A percentile compares a stretch with the other conserved stretches of the same genome.
Evolutionary conservation across 1,284 basidiomycete genomes (phyloP).

Genomic region (Puccinia horiana): DNA sequence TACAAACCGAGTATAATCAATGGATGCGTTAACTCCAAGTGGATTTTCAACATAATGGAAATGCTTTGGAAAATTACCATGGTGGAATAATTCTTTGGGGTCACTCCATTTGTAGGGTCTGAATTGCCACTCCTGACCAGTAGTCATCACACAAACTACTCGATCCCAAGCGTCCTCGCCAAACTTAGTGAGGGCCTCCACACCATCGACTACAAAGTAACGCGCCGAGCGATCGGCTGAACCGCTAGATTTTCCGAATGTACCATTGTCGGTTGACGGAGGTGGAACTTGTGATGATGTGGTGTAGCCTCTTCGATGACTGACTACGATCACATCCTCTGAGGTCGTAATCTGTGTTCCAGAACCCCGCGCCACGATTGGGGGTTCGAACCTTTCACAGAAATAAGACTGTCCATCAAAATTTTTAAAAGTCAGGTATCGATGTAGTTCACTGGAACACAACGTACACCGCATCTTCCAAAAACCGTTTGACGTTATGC

Average conservation of each 20-base stretch:
- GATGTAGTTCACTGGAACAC: conserved; percentile 29
- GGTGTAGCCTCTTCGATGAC: not conserved
- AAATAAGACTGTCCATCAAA: not conserved
- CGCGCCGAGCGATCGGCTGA: conserved; percentile 61
- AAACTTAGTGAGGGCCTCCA: conserved; percentile 86
- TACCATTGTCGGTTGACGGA: conserved; percentile 53
- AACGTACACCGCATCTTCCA: conserved; percentile 80
- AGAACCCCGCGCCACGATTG: conserved; percentile 67
- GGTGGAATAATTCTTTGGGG: conserved; percentile 84
- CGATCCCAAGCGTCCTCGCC: conserved; percentile 90
- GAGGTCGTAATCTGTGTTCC: conserved; percentile 62
- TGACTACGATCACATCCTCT: conserved; percentile 80
- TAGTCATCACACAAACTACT: conserved; percentile 94
- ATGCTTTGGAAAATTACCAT: conserved; percentile 66
- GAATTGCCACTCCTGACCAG: conserved; percentile 97
- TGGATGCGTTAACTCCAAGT: conserved; percentile 26
- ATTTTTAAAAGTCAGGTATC: not conserved
- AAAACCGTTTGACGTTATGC: conserved; percentile 91
- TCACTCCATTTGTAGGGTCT: conserved; percentile 93
- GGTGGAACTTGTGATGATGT: not conserved
- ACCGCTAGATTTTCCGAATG: conserved; percentile 64
- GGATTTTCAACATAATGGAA: conserved; percentile 4
- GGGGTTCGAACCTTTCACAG: conserved; percentile 70
- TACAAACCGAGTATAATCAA: conserved; percentile 57
- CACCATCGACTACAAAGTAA: conserved; percentile 81